These are phyloP conservation scores for Madurella mycetomatis DNA, from an alignment of 2,329 filamentous ascomycete genomes.

Conservation along the genomic window DNA sequence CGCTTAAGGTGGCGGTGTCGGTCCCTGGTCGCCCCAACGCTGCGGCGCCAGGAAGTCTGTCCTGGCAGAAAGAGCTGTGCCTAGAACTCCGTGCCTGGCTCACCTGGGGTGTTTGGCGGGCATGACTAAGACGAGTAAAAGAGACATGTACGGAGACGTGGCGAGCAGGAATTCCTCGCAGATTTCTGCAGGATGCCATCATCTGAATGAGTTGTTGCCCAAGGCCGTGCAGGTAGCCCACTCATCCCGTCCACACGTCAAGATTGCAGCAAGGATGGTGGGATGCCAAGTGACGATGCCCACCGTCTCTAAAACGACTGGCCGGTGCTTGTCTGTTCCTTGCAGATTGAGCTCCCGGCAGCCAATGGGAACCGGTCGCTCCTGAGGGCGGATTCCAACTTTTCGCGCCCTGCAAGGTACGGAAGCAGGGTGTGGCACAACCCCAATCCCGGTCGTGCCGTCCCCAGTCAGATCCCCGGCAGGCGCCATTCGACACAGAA, in stretches of 20 bases:
- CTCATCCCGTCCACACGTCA: conserved; percentile 1
- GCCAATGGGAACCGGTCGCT: conserved; percentile 1
- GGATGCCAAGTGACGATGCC: neutral
- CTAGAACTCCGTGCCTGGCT: neutral
- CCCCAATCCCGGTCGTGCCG: conserved; percentile 3
- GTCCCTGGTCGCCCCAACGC: too few relatives aligned
- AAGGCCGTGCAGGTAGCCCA: neutral
- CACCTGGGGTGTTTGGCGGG: neutral
- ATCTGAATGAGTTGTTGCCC: conserved; percentile 14
- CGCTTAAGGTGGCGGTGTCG: too few relatives aligned
- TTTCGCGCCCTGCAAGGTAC: conserved; percentile 19
- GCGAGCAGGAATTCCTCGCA: conserved; percentile 12
- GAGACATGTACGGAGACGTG: conserved; percentile 9
- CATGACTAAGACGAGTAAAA: neutral
- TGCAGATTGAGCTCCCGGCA: neutral
- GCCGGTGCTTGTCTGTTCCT: conserved; percentile 13
- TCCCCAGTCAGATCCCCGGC: too few relatives aligned
- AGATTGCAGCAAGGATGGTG: conserved; percentile 10
- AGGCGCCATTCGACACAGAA: neutral
- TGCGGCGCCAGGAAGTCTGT: too few relatives aligned
- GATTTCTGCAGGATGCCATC: neutral
- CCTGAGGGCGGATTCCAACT: neutral
- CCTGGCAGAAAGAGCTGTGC: too few relatives aligned
- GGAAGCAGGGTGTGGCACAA: neutral
- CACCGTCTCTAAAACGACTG: conserved; percentile 8